These are phyloP conservation scores for Saccharomyces eubayanus DNA, from an alignment of 805 yeast species.

Conservation along the genomic window DNA sequence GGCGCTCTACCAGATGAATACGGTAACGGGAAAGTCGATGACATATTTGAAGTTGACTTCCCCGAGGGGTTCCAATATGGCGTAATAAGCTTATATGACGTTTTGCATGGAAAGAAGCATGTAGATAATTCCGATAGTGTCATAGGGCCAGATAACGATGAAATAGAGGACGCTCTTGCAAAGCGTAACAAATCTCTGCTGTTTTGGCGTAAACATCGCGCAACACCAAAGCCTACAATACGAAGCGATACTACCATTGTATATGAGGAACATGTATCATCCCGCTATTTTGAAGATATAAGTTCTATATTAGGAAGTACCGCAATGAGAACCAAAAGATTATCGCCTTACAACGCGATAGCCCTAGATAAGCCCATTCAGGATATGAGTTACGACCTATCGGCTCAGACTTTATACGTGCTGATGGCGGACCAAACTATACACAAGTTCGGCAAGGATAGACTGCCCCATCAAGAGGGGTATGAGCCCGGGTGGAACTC, in stretches of 20 bases:
- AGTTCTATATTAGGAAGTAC: neutral
- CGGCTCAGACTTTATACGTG: conserved; percentile 5
- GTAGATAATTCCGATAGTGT: neutral
- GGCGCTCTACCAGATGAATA: neutral
- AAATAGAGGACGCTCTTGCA: neutral
- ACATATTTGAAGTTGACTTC: neutral
- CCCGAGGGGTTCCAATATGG: neutral
- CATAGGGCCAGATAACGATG: neutral
- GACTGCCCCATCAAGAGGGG: neutral
- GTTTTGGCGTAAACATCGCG: neutral
- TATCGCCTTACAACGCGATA: conserved; percentile 7
- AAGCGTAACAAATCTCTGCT: neutral
- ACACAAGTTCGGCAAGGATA: conserved; percentile 2
- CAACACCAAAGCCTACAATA: neutral
- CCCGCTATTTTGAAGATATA: neutral
- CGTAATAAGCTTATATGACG: neutral
- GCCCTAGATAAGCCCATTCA: conserved; percentile 7
- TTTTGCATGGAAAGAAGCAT: neutral
- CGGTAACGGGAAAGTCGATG: neutral
- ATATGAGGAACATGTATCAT: neutral
- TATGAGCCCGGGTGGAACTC: neutral
- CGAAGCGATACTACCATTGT: neutral
- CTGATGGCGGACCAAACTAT: conserved; percentile 12
- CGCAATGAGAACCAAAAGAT: neutral
- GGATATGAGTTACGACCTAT: conserved; percentile 9